phyloP scores from a whole-genome alignment of 2,329 filamentous ascomycete species.

The Paecilomyces formosus region DNA sequence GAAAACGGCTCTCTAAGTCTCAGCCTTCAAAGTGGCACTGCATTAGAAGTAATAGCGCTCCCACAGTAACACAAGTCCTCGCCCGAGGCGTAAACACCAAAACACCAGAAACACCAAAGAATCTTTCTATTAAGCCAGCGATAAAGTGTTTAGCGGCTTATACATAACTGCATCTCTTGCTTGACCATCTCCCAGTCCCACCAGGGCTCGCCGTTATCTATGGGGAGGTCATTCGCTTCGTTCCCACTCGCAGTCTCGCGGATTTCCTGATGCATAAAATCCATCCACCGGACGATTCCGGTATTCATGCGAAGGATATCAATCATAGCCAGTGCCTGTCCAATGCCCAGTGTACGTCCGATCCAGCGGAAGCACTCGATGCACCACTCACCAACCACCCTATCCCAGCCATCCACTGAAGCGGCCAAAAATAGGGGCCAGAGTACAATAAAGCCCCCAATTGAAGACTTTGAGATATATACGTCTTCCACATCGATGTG shows the following conservation, averaged over 20 bases:
- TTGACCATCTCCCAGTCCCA: neutral
- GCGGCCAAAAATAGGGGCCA: conserved; percentile 32
- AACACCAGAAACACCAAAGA: neutral
- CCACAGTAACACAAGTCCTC: neutral
- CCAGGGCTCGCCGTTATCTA: neutral
- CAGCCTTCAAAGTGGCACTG: neutral
- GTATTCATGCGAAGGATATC: conserved; percentile 22
- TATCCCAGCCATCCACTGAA: conserved; percentile 19
- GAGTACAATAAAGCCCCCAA: conserved; percentile 26
- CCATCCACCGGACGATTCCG: conserved; percentile 14
- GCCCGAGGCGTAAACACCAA: neutral
- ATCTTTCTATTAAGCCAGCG: neutral
- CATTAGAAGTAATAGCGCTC: neutral
- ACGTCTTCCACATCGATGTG: conserved; percentile 4
- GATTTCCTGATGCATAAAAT: conserved; percentile 6
- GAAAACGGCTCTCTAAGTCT: neutral
- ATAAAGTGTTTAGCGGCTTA: neutral
- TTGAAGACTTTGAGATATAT: conserved; percentile 18
- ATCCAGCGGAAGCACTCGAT: conserved; percentile 23
- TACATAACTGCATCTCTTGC: neutral
- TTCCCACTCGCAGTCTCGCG: neutral
- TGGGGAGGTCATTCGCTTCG: neutral
- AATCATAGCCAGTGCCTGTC: conserved; percentile 29
- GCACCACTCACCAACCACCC: conserved; percentile 24
- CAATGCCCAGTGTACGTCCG: conserved; percentile 28